A percentile compares a stretch with the other conserved stretches of the same genome.
phyloP scores from a whole-genome alignment of 2,329 filamentous ascomycete species.

The Zalaria sp. region DNA sequence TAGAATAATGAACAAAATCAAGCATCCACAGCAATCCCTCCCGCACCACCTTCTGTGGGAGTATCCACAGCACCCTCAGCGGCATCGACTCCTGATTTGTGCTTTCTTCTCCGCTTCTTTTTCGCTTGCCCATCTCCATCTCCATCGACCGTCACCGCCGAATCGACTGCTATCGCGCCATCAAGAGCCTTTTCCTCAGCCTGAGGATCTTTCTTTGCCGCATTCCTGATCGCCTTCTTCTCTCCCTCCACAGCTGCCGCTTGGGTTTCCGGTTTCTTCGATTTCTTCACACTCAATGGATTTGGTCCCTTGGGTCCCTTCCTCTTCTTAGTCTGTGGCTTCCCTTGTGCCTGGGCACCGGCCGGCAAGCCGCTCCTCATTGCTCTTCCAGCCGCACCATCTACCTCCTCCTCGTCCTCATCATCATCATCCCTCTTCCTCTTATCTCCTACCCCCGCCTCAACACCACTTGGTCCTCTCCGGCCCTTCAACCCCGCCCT shows the following conservation, averaged over 20 bases:
- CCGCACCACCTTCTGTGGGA: background rate
- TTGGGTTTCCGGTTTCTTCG: constrained; percentile 35
- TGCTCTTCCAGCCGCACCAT: constrained; percentile 30
- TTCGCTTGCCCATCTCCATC: constrained; percentile 9
- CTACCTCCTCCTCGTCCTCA: constrained; percentile 16
- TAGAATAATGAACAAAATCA: background rate
- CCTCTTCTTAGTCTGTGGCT: constrained; percentile 37
- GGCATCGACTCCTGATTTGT: constrained; percentile 7
- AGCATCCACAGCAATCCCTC: background rate
- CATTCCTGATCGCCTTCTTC: constrained; percentile 7
- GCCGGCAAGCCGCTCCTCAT: constrained; percentile 12
- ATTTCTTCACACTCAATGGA: constrained; percentile 56
- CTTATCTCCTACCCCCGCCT: constrained; percentile 10
- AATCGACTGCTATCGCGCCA: constrained; percentile 1
- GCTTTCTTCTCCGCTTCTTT: constrained; percentile 14
- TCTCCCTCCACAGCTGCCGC: constrained; percentile 5
- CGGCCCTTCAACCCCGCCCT: constrained; percentile 44
- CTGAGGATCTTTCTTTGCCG: constrained; percentile 14
- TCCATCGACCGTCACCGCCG: constrained; percentile 1
- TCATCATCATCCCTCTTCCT: constrained; percentile 16
- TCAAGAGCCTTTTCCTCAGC: constrained; percentile 10
- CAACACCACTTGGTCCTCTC: constrained; percentile 8
- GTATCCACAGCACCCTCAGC: background rate
- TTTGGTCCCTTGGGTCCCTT: constrained; percentile 57
- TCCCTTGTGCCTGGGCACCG: constrained; percentile 22